Conservation (phyloP, 805 yeast genomes). For the Yarrowia hollandica region DNA sequence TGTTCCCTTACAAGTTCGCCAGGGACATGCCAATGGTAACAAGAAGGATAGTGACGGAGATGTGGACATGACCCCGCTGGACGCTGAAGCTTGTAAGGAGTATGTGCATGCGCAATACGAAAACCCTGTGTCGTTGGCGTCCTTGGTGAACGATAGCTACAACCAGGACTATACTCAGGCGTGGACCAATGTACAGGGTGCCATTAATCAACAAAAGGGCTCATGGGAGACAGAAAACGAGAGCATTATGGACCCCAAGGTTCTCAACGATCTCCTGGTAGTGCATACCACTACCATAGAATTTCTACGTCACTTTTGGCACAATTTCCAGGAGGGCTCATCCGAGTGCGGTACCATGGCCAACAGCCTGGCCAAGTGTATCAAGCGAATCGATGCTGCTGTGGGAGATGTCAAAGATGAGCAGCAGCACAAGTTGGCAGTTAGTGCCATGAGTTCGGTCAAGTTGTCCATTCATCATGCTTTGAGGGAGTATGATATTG, state of each 20-base stretch:
- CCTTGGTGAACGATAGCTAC: not conserved
- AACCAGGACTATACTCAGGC: not conserved
- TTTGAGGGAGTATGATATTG: conserved; percentile 43
- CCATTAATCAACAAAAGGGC: not conserved
- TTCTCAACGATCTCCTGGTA: conserved; percentile 9
- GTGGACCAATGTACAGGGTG: not conserved
- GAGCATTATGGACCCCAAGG: conserved; percentile 9
- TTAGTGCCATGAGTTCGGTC: conserved; percentile 46
- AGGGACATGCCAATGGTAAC: not conserved
- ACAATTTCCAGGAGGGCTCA: conserved; percentile 38
- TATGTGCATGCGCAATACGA: not conserved
- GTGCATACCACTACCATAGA: conserved; percentile 73
- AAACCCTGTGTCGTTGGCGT: not conserved
- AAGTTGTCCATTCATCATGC: conserved; percentile 51
- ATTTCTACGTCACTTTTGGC: conserved; percentile 74
- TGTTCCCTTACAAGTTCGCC: not conserved
- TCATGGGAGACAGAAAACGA: conserved; percentile 3
- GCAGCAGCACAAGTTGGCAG: conserved; percentile 31
- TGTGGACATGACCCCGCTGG: conserved; percentile 11
- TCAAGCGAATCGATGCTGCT: conserved; percentile 47
- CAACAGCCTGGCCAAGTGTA: conserved; percentile 52
- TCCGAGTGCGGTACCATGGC: conserved; percentile 48
- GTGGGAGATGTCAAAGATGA: conserved; percentile 34
- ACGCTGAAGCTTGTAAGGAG: not conserved
- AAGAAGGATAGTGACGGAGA: not conserved